Evolutionary conservation across 768 basidiomycete genomes (phyloP).

Genomic region (Glaciozyma antarctica): DNA sequence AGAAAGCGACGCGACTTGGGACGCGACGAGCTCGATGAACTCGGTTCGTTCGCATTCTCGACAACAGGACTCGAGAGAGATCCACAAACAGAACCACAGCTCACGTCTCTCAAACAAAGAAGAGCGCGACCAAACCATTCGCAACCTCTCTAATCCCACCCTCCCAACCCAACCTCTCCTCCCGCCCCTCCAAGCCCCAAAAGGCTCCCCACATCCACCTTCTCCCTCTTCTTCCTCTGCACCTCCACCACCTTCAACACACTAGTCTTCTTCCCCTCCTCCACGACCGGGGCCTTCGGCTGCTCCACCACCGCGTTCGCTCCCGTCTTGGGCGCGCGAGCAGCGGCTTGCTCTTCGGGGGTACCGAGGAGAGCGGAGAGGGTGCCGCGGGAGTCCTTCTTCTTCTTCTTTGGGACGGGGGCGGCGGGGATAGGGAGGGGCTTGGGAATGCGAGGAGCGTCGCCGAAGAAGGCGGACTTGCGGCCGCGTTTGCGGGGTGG

Average conservation of each 20-base stretch:
- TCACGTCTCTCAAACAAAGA: no score
- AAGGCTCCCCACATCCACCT: constrained; percentile 19
- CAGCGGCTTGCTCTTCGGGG: not conserved
- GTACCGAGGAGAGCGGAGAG: constrained; percentile 19
- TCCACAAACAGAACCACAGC: no score
- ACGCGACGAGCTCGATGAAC: no score
- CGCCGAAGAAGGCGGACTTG: not conserved
- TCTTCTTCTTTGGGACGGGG: constrained; percentile 1
- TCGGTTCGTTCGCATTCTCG: no score
- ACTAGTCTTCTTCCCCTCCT: constrained; percentile 18
- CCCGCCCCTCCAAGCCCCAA: constrained; percentile 9
- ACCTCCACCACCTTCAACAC: constrained; percentile 28
- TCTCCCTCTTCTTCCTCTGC: not conserved
- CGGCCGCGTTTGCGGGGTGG: constrained; percentile 1
- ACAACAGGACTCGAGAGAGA: no score
- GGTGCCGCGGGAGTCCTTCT: constrained; percentile 4
- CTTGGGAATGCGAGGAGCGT: not conserved
- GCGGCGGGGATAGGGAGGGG: not conserved
- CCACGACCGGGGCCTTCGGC: not conserved
- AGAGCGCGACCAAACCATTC: no score
- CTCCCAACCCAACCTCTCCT: not conserved
- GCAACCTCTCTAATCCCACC: not conserved
- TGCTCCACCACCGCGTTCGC: not conserved
- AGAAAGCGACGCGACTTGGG: no score
- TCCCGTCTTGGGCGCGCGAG: not conserved